A percentile compares a stretch with the other conserved stretches of the same genome.
phyloP scores from a whole-genome alignment of 2,329 filamentous ascomycete genomes.

The Aspergillus intermedius region DNA sequence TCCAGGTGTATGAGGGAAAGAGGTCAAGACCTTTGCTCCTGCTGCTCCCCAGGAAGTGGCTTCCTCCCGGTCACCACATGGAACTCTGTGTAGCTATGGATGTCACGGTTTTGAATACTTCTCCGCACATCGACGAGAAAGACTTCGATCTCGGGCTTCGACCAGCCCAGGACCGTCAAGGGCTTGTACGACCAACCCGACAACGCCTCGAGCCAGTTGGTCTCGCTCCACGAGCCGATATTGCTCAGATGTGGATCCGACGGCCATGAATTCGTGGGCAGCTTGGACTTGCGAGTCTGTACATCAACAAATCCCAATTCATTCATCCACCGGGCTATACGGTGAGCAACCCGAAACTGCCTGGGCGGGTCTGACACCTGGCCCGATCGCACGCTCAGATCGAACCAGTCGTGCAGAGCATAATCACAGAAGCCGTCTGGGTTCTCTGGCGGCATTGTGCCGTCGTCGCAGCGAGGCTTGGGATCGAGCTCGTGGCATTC shows the following conservation, averaged over 20 bases:
- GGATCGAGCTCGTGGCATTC: slow-evolving; percentile 42
- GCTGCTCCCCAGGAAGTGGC: slow-evolving; percentile 19
- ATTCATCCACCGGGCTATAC: slow-evolving; percentile 49
- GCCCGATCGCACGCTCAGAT: slow-evolving; percentile 37
- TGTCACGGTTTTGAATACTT: slow-evolving; percentile 32
- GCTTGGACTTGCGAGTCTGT: slow-evolving; percentile 46
- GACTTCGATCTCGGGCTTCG: slow-evolving; percentile 41
- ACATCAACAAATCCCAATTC: slow-evolving; percentile 55
- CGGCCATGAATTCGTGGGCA: slow-evolving; percentile 49
- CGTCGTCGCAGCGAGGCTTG: slow-evolving; percentile 48
- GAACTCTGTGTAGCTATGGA: slow-evolving; percentile 38
- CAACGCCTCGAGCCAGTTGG: slow-evolving; percentile 40
- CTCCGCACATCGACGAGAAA: slow-evolving; percentile 40
- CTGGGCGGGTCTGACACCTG: slow-evolving; percentile 38
- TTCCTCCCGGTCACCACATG: slow-evolving; percentile 35
- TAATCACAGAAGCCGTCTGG: slow-evolving; percentile 28
- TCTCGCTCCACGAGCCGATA: slow-evolving; percentile 45
- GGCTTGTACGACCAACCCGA: slow-evolving; percentile 41
- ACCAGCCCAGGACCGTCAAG: slow-evolving; percentile 38
- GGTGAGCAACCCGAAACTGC: slow-evolving; percentile 48
- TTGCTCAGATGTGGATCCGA: slow-evolving; percentile 41
- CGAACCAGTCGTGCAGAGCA: slow-evolving; percentile 45
- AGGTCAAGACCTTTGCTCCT: slow-evolving; percentile 6
- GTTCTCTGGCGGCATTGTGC: slow-evolving; percentile 45
- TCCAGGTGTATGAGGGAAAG: background rate